Evolutionary conservation across 805 yeast genomes (phyloP).

Genomic region (Millerozyma miso): DNA sequence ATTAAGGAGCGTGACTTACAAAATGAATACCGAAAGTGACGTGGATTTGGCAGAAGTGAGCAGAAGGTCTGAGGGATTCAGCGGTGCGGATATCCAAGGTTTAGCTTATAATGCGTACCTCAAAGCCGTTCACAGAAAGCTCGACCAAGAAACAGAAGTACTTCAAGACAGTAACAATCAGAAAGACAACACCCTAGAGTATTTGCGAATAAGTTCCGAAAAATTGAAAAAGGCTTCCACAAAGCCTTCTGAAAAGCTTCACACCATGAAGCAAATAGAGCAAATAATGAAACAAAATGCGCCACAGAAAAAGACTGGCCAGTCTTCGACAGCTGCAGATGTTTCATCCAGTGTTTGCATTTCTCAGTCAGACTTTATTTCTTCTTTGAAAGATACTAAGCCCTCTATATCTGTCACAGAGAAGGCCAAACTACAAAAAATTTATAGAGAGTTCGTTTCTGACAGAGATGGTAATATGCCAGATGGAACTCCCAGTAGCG

Average conservation of each 20-base stretch:
- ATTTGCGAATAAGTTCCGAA: conserved; percentile 39
- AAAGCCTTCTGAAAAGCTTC: conserved; percentile 38
- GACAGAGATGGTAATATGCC: conserved; percentile 88
- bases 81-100: conserved; percentile 96
- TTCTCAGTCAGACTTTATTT: conserved; percentile 49
- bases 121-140: conserved; percentile 72
- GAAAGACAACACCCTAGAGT: conserved; percentile 26
- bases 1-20: conserved; percentile 50
- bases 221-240: conserved; percentile 22
- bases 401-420: conserved; percentile 85
- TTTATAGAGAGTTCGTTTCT: conserved; percentile 69
- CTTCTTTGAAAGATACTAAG: conserved; percentile 70
- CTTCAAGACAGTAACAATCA: conserved; percentile 21
- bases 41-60: conserved; percentile 59
- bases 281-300: conserved; percentile 21
- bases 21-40: conserved; percentile 51
- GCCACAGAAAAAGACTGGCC: conserved; percentile 1
- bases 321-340: conserved; percentile 9
- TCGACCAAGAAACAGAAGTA: conserved; percentile 36
- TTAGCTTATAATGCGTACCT: conserved; percentile 86
- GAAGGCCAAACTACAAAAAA: conserved; percentile 51
- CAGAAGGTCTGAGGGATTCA: conserved; percentile 61
- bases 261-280: conserved; percentile 40
- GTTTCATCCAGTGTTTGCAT: conserved; percentile 35
- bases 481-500: conserved; percentile 72